Evolutionary conservation across 345 rosid genomes (phyloP).

Genomic region (Acer campestre): DNA sequence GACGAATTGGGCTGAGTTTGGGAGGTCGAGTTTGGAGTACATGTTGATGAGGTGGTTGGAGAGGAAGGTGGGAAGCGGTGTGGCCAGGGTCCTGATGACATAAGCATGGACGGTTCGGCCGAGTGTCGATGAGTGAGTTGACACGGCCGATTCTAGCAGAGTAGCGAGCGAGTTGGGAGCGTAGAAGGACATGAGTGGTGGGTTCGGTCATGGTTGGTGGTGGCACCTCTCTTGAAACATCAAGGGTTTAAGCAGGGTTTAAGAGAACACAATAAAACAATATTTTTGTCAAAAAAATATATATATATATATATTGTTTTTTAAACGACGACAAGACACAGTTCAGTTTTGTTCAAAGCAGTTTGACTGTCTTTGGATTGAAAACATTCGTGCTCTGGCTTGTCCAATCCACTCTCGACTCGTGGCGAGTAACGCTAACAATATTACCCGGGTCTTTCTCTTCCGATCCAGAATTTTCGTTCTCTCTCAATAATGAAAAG

Average conservation of each 20-base stretch:
- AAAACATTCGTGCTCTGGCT: no score
- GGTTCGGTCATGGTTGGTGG: conserved; percentile 24
- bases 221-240: conserved; percentile 1
- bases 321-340: background rate
- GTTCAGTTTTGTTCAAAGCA: background rate
- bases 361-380: background rate
- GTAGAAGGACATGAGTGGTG: conserved; percentile 44
- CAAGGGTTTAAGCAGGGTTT: conserved; percentile 5
- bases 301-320: background rate
- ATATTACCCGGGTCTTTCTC: conserved; percentile 12
- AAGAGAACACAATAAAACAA: background rate
- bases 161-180: conserved; percentile 48
- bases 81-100: conserved; percentile 49
- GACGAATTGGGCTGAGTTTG: conserved; percentile 53
- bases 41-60: conserved; percentile 64
- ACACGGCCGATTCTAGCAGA: conserved; percentile 53
- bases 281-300: background rate
- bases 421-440: background rate
- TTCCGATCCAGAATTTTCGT: conserved; percentile 27
- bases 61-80: conserved; percentile 56
- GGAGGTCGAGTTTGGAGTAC: conserved; percentile 79
- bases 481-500: background rate
- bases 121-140: conserved; percentile 45
- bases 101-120: conserved; percentile 69
- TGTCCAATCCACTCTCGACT: background rate